Evolutionary conservation across 495 filamentous ascomycete genomes (phyloP), one percentile per base, ranked within the genome.

Genomic region (Durotheca rogersii): DNA sequence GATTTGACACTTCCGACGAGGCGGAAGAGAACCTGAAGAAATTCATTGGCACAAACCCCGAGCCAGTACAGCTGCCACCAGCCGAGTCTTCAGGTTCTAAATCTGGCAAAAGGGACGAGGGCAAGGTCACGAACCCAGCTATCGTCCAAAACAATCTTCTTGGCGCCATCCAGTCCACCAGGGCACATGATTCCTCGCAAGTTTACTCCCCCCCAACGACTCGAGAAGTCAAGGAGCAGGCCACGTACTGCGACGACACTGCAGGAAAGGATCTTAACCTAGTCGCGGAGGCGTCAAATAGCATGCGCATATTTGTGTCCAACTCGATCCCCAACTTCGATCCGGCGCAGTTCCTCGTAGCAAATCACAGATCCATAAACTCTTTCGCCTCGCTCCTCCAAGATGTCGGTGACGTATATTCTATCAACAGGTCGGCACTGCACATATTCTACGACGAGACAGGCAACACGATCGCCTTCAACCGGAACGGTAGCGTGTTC

Each of bases 381-480:
- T 55, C 74, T 10, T 96, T 98, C 61, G 82, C 86, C 4, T 67
- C 67, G 4, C 45, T 96, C 15, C 74, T 98, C 7, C 67, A 78
- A 41, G 87, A 90, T 1, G 75, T 87, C 6, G 85, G 77, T 4
- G 73, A 70, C 2, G 76, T 94, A 16, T 96, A 94, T 65, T 72
- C 77, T 7, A 72, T 96, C 19, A 60, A 74, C 2, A 64, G 71
- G 7, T 70, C 78, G 30, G 73, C 75, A 17, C 53, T 96, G 33
- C 90, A 94, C 64, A 85, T 97, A 51, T 96, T 90, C 75, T 90
- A 89, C 54, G 90, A 96, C 51, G 79, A 85, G 14, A 69, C 72
- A 6, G 85, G 88, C 6, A 79, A 77, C 53, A 89, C 90, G 1
- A 95, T 99, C 50, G 93, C 94, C 0, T 99, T 99, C 78, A 99